Percentiles rank a stretch among this genome's conserved stretches.
These are phyloP conservation scores for Ormosia semicastrata DNA, from an alignment of 306 rosid species.

Conservation along the genomic window DNA sequence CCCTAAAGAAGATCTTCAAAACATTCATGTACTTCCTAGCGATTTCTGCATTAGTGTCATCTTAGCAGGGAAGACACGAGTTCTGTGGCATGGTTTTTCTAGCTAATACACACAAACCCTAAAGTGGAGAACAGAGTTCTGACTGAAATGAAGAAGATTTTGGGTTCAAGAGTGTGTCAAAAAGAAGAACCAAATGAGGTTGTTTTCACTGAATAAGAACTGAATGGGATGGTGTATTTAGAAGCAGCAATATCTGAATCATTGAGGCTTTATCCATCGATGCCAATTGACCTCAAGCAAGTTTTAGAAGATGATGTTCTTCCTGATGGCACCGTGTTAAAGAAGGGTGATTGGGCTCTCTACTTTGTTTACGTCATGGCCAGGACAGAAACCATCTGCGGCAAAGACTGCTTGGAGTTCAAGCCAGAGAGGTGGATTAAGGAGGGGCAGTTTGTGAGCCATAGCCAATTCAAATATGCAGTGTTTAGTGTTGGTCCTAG, in stretches of 20 bases:
- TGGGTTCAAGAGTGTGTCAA: not conserved
- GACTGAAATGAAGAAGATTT: slow-evolving; percentile 20
- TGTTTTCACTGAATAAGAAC: slow-evolving; percentile 32
- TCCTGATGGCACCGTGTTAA: slow-evolving; percentile 40
- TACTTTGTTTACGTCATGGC: slow-evolving; percentile 41
- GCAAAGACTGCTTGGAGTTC: slow-evolving; percentile 48
- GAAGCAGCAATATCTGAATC: slow-evolving; percentile 49
- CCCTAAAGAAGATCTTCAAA: not conserved
- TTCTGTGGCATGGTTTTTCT: slow-evolving; percentile 58
- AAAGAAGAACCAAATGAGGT: not conserved
- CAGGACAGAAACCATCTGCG: slow-evolving; percentile 48
- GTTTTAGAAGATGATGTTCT: slow-evolving; percentile 37
- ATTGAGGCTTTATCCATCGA: slow-evolving; percentile 48
- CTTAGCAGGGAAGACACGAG: slow-evolving; percentile 55
- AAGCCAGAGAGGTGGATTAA: slow-evolving; percentile 55
- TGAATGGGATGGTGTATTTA: slow-evolving; percentile 47
- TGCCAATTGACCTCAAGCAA: slow-evolving; percentile 46
- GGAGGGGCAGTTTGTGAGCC: slow-evolving; percentile 22
- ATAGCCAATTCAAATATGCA: slow-evolving; percentile 40
- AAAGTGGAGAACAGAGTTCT: slow-evolving; percentile 29
- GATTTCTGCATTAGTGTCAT: slow-evolving; percentile 49
- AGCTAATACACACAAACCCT: slow-evolving; percentile 36
- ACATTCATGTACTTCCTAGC: slow-evolving; percentile 9
- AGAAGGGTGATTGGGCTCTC: slow-evolving; percentile 35
- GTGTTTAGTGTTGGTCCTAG: slow-evolving; percentile 55